phyloP scores from a whole-genome alignment of 495 filamentous ascomycete genomes.

The Acidomyces sp. region DNA sequence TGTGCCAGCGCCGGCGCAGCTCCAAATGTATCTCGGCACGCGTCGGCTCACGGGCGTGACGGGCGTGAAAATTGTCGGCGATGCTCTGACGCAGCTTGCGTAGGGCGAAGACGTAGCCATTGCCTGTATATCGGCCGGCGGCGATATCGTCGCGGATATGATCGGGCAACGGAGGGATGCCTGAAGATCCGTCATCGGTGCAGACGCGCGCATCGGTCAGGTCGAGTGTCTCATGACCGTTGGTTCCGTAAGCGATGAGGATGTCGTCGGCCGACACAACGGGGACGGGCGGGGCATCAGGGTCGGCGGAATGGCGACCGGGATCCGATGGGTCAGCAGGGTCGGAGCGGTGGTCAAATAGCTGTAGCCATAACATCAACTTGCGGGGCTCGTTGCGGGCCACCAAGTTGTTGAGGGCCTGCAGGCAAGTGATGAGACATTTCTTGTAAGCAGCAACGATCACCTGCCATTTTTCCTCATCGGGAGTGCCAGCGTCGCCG shows the following conservation, averaged over 20 bases:
- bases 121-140: no score
- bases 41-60: slow-evolving; percentile 1
- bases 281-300: slow-evolving; percentile 3
- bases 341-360: slow-evolving; percentile 43
- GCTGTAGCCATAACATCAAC: slow-evolving; percentile 76
- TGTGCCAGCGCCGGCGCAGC: slow-evolving; percentile 4
- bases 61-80: background rate
- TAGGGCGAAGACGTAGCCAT: background rate
- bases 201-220: background rate
- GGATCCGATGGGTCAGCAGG: slow-evolving; percentile 11
- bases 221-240: background rate
- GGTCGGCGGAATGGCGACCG: slow-evolving; percentile 4
- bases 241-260: slow-evolving; percentile 10
- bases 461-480: slow-evolving; percentile 57
- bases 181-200: no score
- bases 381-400: slow-evolving; percentile 86
- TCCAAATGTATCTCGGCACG: slow-evolving; percentile 5
- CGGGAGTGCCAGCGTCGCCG: slow-evolving; percentile 53
- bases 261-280: slow-evolving; percentile 8
- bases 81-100: background rate
- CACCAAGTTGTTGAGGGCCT: slow-evolving; percentile 84
- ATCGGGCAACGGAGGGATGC: no score
- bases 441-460: slow-evolving; percentile 62
- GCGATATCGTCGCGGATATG: background rate
- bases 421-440: slow-evolving; percentile 72